Conservation (phyloP, 345 rosid genomes). For the Euphorbia tirucalli region DNA sequence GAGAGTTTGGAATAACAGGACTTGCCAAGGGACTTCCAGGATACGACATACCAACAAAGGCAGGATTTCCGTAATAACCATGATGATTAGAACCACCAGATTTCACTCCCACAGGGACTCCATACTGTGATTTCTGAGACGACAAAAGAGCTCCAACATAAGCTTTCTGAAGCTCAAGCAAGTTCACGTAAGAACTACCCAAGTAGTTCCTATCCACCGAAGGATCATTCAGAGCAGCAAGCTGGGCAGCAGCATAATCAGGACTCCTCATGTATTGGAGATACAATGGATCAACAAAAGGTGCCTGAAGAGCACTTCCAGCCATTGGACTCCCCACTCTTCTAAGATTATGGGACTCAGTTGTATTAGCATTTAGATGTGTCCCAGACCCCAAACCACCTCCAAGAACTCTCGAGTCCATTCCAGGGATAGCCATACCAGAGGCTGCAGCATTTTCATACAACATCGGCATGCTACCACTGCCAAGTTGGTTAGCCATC, state of each 20-base stretch:
- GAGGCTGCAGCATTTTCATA: slow-evolving; percentile 73
- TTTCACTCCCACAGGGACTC: slow-evolving; percentile 38
- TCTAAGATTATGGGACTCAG: slow-evolving; percentile 41
- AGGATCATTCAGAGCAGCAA: slow-evolving; percentile 45
- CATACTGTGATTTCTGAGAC: slow-evolving; percentile 51
- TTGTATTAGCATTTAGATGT: slow-evolving; percentile 40
- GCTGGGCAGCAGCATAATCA: slow-evolving; percentile 50
- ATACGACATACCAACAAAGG: slow-evolving; percentile 52
- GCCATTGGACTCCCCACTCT: slow-evolving; percentile 40
- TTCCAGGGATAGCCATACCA: slow-evolving; percentile 51
- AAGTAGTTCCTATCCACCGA: slow-evolving; percentile 38
- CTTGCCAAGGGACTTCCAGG: slow-evolving; percentile 44
- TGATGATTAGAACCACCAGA: slow-evolving; percentile 42
- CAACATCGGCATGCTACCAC: slow-evolving; percentile 51
- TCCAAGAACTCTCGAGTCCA: slow-evolving; percentile 64
- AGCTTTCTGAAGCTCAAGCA: slow-evolving; percentile 54
- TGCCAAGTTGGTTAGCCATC: slow-evolving; percentile 66
- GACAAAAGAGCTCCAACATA: slow-evolving; percentile 44
- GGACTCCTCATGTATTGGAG: slow-evolving; percentile 47
- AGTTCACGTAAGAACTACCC: slow-evolving; percentile 52
- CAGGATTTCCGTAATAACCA: slow-evolving; percentile 48
- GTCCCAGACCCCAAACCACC: slow-evolving; percentile 48
- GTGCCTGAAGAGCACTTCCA: slow-evolving; percentile 40
- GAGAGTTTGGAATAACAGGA: slow-evolving; percentile 47
- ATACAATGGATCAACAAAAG: slow-evolving; percentile 40